A percentile compares a stretch with the other conserved stretches of the same genome.
These are phyloP conservation scores for Porogramme epimiltina DNA, from an alignment of 1,284 basidiomycete species.

Conservation along the genomic window DNA sequence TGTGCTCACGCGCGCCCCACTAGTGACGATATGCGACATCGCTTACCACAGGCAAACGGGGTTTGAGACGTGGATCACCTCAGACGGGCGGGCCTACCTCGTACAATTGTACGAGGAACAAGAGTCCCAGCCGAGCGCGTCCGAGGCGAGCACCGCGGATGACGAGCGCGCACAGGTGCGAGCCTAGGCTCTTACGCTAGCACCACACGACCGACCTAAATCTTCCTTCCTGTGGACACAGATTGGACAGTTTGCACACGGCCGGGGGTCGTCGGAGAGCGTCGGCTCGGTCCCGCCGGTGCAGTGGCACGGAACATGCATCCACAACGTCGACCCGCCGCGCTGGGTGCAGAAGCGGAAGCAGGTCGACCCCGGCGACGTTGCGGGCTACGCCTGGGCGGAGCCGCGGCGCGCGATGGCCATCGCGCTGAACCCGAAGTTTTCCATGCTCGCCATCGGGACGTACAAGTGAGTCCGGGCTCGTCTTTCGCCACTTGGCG, in stretches of 20 bases:
- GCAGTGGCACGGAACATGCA: conserved; percentile 66
- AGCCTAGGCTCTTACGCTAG: background rate
- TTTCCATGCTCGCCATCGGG: conserved; percentile 86
- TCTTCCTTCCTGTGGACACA: background rate
- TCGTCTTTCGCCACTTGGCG: too few species aligned
- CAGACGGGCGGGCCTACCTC: conserved; percentile 78
- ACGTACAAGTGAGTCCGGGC: conserved; percentile 57
- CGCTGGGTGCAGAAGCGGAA: conserved; percentile 76
- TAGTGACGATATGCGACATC: conserved; percentile 65
- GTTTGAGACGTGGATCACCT: conserved; percentile 80
- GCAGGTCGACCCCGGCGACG: conserved; percentile 49
- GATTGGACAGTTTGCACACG: conserved; percentile 7
- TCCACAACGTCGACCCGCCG: conserved; percentile 68
- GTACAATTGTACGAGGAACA: conserved; percentile 52
- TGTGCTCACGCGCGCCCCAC: too few species aligned
- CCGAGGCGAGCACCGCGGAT: conserved; percentile 16
- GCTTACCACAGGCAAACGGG: conserved; percentile 55
- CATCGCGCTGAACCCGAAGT: conserved; percentile 79
- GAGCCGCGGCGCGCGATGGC: conserved; percentile 67
- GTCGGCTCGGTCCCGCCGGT: conserved; percentile 10
- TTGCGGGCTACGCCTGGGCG: conserved; percentile 45
- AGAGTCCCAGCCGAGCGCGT: conserved; percentile 12
- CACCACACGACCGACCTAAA: too few species aligned
- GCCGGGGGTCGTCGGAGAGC: conserved; percentile 22
- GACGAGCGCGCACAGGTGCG: conserved; percentile 16